Evolutionary conservation across 345 rosid species (phyloP).

Genomic region (Excoecaria agallocha): DNA sequence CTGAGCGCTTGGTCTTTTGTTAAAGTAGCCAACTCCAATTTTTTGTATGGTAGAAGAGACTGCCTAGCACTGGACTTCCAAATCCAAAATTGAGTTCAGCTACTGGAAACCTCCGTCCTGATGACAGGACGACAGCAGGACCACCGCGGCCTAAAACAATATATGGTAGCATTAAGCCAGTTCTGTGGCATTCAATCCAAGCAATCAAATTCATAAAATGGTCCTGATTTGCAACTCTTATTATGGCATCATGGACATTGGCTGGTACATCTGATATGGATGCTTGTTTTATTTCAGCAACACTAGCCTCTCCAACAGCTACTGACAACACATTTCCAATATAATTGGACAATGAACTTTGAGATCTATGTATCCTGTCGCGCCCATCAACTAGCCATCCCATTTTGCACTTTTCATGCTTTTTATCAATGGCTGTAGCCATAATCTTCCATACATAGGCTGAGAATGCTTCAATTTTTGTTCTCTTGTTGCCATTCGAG

Average conservation of each 20-base stretch:
- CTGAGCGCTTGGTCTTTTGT: conserved; percentile 68
- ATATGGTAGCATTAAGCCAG: conserved; percentile 72
- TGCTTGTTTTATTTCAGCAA: conserved; percentile 44
- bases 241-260: conserved; percentile 54
- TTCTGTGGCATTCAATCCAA: conserved; percentile 82
- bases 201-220: conserved; percentile 81
- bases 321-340: conserved; percentile 72
- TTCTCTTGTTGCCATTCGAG: conserved; percentile 42
- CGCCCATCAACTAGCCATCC: conserved; percentile 89
- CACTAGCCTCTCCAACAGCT: conserved; percentile 58
- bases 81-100: conserved; percentile 76
- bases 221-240: conserved; percentile 47
- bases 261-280: conserved; percentile 55
- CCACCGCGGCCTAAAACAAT: conserved; percentile 65
- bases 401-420: conserved; percentile 65
- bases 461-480: conserved; percentile 84
- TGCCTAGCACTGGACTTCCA: conserved; percentile 61
- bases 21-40: conserved; percentile 70
- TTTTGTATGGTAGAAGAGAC: conserved; percentile 59
- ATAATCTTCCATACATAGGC: conserved; percentile 77
- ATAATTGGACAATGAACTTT: conserved; percentile 47
- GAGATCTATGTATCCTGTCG: conserved; percentile 35
- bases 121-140: conserved; percentile 71
- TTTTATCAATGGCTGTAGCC: conserved; percentile 45
- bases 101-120: conserved; percentile 69